Evolutionary conservation across 2,329 filamentous ascomycete genomes (phyloP), one percentile per base, ranked within the genome.

Genomic region (Alternaria sp.): DNA sequence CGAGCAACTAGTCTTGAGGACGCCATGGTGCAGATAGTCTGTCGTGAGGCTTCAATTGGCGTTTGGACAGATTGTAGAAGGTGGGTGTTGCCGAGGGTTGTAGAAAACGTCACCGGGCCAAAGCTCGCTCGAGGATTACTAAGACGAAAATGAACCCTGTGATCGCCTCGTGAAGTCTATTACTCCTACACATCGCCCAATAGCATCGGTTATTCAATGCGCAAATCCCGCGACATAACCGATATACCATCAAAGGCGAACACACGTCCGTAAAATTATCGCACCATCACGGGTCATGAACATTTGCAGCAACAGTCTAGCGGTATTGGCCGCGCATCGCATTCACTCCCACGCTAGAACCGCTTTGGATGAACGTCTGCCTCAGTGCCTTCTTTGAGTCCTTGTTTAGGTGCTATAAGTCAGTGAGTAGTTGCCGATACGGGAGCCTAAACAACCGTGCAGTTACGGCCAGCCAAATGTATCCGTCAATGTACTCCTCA

Each of bases 1-100:
- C 84, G 83, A 66, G 81, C 69, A 32, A 83, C 73, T 21, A 84
- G 68, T 65, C 84, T 81, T 54, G 82, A 76, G 26, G 81, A 79
- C 56, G 82, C 79, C 86, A 88, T 87, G 59, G 61, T 68, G 19
- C 45, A 56, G 36, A 56, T 19, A 32, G 56, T 63, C 59, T 54
- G 61, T 60, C 30, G 49, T 52, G 57, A 62, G 55, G 54, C 40
- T 46, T 66, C 63, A 69, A 72, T 72, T 68, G 62, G n/a, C 26
- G 46, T 52, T 61, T 52, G 25, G 52, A 36, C 30, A 57, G 44
- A 57, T 58, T 54, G 44, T 52, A n/a, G 61, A 54, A 45, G 60
- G 62, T 64, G 63, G 62, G 44, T 51, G 49, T 59, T 70, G 57
- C 70, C 66, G 67, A 70, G 69, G 67, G 61, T 54, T 58, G 61